A percentile compares a stretch with the other conserved stretches of the same genome.
These are phyloP conservation scores for Helianthus annuus DNA, from an alignment of 129 eudicot genomes.

Conservation along the genomic window DNA sequence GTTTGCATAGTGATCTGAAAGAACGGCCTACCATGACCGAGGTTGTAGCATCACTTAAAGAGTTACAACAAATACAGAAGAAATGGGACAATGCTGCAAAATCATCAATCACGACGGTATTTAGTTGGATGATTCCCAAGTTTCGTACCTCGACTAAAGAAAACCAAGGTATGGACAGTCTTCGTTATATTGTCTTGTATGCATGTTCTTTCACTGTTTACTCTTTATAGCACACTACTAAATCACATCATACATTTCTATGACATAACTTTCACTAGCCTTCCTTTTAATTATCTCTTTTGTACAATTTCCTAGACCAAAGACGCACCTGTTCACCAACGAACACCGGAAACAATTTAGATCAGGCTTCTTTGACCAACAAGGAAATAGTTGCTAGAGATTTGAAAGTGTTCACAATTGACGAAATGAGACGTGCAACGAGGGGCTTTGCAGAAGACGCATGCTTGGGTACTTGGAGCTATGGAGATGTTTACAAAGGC, in stretches of 20 bases:
- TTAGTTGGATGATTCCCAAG: slow-evolving; percentile 11
- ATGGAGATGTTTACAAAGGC: slow-evolving; percentile 13
- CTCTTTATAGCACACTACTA: no score
- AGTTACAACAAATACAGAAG: slow-evolving; percentile 6
- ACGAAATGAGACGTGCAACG: slow-evolving; percentile 12
- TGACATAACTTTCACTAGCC: background rate
- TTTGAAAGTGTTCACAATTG: slow-evolving; percentile 12
- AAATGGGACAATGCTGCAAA: slow-evolving; percentile 2
- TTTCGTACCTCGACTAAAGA: slow-evolving; percentile 5
- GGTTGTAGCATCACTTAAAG: slow-evolving; percentile 24
- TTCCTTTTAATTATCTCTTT: background rate
- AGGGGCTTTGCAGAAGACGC: slow-evolving; percentile 11
- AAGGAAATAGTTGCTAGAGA: slow-evolving; percentile 1
- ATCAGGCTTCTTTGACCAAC: background rate
- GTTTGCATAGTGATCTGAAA: slow-evolving; percentile 7
- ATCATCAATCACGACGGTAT: background rate
- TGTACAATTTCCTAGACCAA: slow-evolving; percentile 9
- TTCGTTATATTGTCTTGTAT: background rate
- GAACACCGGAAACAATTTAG: background rate
- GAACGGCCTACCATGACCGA: slow-evolving; percentile 33
- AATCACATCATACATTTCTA: no score
- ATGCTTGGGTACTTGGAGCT: background rate
- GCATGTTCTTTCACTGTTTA: background rate
- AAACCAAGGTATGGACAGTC: slow-evolving; percentile 15
- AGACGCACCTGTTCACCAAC: background rate